A percentile compares a stretch with the other conserved stretches of the same genome.
Evolutionary conservation across 441 rosid genomes (phyloP).

Genomic region (Melastoma candidum): DNA sequence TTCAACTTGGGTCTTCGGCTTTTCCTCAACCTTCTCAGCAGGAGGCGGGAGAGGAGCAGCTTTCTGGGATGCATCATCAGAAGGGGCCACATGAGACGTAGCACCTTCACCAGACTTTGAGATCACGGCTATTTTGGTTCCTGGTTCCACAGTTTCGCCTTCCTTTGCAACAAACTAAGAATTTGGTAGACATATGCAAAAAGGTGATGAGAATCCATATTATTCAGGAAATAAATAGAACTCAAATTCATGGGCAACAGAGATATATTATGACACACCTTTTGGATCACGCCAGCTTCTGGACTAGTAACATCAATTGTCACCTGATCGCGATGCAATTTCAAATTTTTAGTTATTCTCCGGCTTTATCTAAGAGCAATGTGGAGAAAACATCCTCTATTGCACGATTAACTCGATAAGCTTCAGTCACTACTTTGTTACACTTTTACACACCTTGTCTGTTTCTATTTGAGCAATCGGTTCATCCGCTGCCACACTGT

Average conservation of each 20-base stretch:
- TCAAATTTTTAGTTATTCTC: too few relatives aligned
- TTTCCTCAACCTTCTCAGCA: conserved; percentile 35
- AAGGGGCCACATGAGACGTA: conserved; percentile 61
- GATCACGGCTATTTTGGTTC: conserved; percentile 69
- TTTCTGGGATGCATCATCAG: conserved; percentile 44
- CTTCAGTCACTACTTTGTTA: not conserved
- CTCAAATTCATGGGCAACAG: conserved; percentile 1
- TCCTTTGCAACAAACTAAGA: conserved; percentile 67
- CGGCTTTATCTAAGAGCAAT: too few relatives aligned
- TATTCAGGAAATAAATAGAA: not conserved
- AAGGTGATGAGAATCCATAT: conserved; percentile 4
- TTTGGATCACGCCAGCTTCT: conserved; percentile 77
- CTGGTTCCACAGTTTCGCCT: conserved; percentile 94
- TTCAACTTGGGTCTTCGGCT: conserved; percentile 41
- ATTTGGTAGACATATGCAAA: conserved; percentile 6
- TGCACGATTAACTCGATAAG: not conserved
- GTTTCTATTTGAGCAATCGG: conserved; percentile 96
- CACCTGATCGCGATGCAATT: conserved; percentile 33
- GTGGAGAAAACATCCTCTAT: too few relatives aligned
- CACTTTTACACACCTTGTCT: conserved; percentile 51
- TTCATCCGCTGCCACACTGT: conserved; percentile 81
- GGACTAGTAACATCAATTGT: conserved; percentile 94
- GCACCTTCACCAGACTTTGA: conserved; percentile 72
- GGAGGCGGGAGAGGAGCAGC: conserved; percentile 47
- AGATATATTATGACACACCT: conserved; percentile 33